Percentiles rank a stretch among this genome's conserved stretches.
Evolutionary conservation across 2,329 filamentous ascomycete genomes (phyloP).

Genomic region (Penicillium fuscoglaucum): DNA sequence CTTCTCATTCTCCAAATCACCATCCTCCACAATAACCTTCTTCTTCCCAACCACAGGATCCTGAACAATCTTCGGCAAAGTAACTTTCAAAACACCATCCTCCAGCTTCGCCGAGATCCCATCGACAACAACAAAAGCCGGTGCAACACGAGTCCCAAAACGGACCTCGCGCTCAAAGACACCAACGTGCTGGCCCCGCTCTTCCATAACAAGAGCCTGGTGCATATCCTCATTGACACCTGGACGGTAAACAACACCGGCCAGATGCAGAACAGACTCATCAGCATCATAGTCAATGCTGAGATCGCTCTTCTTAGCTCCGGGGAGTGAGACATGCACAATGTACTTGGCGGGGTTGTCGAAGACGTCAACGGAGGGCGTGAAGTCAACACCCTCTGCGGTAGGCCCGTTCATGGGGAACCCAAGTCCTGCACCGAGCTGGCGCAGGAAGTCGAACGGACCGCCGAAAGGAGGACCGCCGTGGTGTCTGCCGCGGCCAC

Average conservation of each 20-base stretch:
- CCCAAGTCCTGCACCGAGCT: slow-evolving; percentile 33
- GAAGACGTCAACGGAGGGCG: slow-evolving; percentile 63
- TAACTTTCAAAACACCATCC: slow-evolving; percentile 73
- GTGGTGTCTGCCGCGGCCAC: slow-evolving; percentile 12
- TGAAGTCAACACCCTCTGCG: slow-evolving; percentile 37
- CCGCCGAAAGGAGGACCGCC: slow-evolving; percentile 7
- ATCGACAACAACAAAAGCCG: slow-evolving; percentile 65
- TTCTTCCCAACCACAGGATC: slow-evolving; percentile 20
- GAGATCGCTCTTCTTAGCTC: slow-evolving; percentile 76
- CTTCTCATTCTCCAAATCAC: slow-evolving; percentile 14
- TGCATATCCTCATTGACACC: slow-evolving; percentile 69
- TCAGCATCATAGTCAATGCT: slow-evolving; percentile 74
- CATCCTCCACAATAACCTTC: slow-evolving; percentile 22
- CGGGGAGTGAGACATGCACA: slow-evolving; percentile 72
- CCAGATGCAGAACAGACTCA: slow-evolving; percentile 63
- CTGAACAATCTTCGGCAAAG: slow-evolving; percentile 67
- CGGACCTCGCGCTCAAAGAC: slow-evolving; percentile 70
- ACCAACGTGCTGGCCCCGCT: slow-evolving; percentile 73
- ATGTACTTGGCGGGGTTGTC: slow-evolving; percentile 65
- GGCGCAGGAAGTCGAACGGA: slow-evolving; percentile 27
- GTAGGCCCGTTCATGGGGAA: slow-evolving; percentile 25
- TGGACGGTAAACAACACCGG: slow-evolving; percentile 71
- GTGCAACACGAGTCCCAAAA: slow-evolving; percentile 53
- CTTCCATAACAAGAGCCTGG: slow-evolving; percentile 62
- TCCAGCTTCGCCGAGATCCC: slow-evolving; percentile 73